Conservation (phyloP, 768 basidiomycete genomes). For the Amanita inopinata region DNA sequence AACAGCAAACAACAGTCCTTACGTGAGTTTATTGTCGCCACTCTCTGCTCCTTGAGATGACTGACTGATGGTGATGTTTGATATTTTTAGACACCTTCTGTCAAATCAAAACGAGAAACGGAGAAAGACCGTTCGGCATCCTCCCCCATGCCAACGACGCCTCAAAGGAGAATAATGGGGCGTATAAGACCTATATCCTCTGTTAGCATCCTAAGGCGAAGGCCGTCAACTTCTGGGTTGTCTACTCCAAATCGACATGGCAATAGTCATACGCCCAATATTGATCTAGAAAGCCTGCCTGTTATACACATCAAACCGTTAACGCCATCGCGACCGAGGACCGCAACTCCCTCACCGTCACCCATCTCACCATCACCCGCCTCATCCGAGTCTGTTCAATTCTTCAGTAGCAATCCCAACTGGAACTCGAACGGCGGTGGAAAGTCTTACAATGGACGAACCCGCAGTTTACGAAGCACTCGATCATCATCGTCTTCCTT, state of each 20-base stretch:
- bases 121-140: constrained; percentile 3
- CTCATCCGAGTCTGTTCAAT: neutral
- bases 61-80: neutral
- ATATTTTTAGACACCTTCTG: too few species aligned
- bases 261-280: too few species aligned
- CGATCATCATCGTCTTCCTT: constrained; percentile 3
- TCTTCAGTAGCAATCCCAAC: neutral
- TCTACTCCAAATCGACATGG: too few species aligned
- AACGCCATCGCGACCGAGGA: constrained; percentile 17
- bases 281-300: too few species aligned
- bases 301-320: constrained; percentile 9
- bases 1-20: neutral
- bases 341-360: too few species aligned
- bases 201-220: neutral
- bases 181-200: constrained; percentile 1
- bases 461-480: constrained; percentile 7
- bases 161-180: neutral
- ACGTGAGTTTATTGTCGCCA: neutral
- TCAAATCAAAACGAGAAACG: neutral
- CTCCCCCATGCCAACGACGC: neutral
- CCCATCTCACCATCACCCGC: too few species aligned
- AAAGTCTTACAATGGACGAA: constrained; percentile 4
- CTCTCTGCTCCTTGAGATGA: neutral
- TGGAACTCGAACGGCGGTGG: constrained; percentile 2
- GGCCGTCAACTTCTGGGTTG: neutral